Conservation (phyloP, 1,284 basidiomycete species). For the Cerioporus squamosus region DNA sequence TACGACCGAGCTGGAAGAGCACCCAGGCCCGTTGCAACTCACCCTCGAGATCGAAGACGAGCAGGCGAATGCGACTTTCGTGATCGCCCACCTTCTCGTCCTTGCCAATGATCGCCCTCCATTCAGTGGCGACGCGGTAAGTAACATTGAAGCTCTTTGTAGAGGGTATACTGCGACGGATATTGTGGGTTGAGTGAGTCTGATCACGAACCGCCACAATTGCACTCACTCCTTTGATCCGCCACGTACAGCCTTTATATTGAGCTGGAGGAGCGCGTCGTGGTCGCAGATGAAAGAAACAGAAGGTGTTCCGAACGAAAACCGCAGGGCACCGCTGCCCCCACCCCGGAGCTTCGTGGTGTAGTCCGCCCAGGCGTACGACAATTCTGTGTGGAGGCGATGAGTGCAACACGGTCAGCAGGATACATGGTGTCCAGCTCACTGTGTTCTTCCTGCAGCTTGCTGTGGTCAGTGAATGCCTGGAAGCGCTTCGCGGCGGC, state of each 20-base stretch:
- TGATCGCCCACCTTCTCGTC: constrained; percentile 27
- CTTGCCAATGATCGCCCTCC: constrained; percentile 20
- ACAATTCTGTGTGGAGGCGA: constrained; percentile 4
- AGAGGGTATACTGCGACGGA: neutral
- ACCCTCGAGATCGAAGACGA: constrained; percentile 26
- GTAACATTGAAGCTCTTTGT: neutral
- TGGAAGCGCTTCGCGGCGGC: constrained; percentile 28
- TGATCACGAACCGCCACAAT: no score
- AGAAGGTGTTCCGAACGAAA: constrained; percentile 24
- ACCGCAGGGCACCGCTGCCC: constrained; percentile 16
- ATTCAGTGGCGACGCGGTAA: constrained; percentile 27
- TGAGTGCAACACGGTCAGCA: neutral
- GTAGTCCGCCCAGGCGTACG: constrained; percentile 19
- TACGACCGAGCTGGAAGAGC: neutral
- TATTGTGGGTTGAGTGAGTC: no score
- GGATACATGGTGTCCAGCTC: neutral
- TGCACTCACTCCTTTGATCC: neutral
- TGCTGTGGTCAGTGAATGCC: constrained; percentile 15
- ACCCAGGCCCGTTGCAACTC: neutral
- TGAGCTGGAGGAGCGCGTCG: constrained; percentile 27
- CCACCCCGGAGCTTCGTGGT: neutral
- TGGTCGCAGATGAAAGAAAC: constrained; percentile 35
- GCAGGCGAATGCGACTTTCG: constrained; percentile 27
- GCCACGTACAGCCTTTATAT: constrained; percentile 4
- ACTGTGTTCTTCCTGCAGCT: constrained; percentile 7